Percentiles rank a stretch among this genome's conserved stretches.
These are phyloP conservation scores for Podaxis rugospora DNA, from an alignment of 768 basidiomycete genomes.

Conservation along the genomic window DNA sequence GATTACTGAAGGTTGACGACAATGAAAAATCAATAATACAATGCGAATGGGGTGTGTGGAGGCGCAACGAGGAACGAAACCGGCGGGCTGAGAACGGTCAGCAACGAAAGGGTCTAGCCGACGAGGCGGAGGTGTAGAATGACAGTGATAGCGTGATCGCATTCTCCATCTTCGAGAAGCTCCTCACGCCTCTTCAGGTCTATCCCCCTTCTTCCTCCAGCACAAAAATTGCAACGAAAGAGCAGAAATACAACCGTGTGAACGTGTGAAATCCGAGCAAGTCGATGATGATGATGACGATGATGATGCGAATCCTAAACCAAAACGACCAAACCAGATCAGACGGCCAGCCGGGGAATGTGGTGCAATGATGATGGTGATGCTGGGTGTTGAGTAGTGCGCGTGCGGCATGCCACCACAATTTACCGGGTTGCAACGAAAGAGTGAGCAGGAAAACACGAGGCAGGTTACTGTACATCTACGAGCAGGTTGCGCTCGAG, in stretches of 20 bases:
- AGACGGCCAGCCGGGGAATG: constrained; percentile 14
- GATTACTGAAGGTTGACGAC: background rate
- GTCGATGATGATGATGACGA: constrained; percentile 8
- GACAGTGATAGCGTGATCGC: background rate
- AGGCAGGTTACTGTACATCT: constrained; percentile 64
- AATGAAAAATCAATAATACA: background rate
- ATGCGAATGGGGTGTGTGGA: background rate
- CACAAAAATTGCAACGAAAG: constrained; percentile 7
- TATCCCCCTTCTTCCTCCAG: constrained; percentile 15
- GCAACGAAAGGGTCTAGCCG: background rate
- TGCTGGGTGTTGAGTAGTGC: background rate
- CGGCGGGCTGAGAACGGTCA: background rate
- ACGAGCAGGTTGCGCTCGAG: constrained; percentile 89
- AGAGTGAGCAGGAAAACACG: background rate
- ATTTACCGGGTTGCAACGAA: background rate
- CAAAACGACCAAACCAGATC: constrained; percentile 11
- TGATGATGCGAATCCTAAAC: constrained; percentile 14
- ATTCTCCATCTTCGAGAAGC: background rate
- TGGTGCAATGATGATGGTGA: constrained; percentile 1
- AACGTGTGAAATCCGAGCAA: constrained; percentile 21
- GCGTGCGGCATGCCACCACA: background rate
- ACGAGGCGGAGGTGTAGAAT: background rate
- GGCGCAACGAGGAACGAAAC: background rate
- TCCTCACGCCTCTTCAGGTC: constrained; percentile 1
- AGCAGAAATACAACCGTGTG: constrained; percentile 14